Evolutionary conservation across 345 rosid species (phyloP).

Genomic region (Dipteronia dyeriana): DNA sequence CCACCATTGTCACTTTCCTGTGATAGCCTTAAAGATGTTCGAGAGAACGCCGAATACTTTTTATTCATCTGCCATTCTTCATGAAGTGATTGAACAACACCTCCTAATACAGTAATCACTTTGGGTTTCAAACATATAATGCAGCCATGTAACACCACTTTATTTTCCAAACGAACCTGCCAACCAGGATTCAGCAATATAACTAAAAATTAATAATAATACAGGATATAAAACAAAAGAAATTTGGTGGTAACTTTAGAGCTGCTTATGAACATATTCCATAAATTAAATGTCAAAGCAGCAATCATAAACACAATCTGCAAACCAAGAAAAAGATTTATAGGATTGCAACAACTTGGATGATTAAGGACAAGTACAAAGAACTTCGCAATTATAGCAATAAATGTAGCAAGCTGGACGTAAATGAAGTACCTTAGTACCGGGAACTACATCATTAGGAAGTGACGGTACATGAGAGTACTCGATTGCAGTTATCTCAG

Average conservation of each 20-base stretch:
- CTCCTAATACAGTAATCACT: conserved; percentile 68
- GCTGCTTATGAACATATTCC: background rate
- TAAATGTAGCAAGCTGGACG: no score
- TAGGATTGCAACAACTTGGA: background rate
- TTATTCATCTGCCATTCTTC: conserved; percentile 92
- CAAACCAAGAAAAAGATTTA: background rate
- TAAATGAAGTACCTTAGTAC: conserved; percentile 67
- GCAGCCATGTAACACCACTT: conserved; percentile 57
- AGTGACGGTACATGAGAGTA: conserved; percentile 57
- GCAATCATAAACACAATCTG: background rate
- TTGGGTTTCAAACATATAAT: conserved; percentile 70
- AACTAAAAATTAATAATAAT: background rate
- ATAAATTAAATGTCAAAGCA: background rate
- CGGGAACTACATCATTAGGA: conserved; percentile 64
- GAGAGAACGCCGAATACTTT: conserved; percentile 63
- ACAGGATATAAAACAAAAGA: background rate
- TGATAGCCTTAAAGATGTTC: conserved; percentile 47
- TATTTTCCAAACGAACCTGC: conserved; percentile 83
- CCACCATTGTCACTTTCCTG: conserved; percentile 54
- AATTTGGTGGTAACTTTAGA: background rate
- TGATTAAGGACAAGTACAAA: background rate
- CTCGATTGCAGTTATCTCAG: conserved; percentile 74
- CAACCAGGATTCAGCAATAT: conserved; percentile 22
- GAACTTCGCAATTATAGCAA: background rate
- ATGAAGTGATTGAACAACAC: conserved; percentile 71